Evolutionary conservation across 2,329 filamentous ascomycete species (phyloP).

Genomic region (Botryosphaeria dothidea): DNA sequence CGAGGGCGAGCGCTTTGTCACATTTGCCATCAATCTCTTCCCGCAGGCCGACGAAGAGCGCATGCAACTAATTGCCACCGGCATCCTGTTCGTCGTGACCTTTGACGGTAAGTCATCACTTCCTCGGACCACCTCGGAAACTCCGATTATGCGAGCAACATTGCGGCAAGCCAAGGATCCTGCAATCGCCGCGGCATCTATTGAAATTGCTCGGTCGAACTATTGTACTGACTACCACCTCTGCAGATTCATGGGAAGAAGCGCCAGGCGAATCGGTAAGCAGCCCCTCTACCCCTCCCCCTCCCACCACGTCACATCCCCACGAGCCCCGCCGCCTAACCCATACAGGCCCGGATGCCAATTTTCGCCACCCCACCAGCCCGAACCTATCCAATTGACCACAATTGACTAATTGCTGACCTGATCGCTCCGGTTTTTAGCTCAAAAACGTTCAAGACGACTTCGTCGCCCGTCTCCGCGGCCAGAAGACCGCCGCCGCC

Average conservation of each 20-base stretch:
- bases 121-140: not conserved
- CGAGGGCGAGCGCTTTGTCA: conserved; percentile 7
- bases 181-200: too few species aligned
- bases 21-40: conserved; percentile 4
- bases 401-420: too few species aligned
- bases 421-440: not conserved
- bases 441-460: conserved; percentile 7
- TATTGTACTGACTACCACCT: not conserved
- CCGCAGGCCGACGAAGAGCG: not conserved
- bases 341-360: too few species aligned
- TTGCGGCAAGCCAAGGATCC: too few species aligned
- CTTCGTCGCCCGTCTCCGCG: conserved; percentile 2
- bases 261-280: not conserved
- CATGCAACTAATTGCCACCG: not conserved
- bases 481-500: not conserved
- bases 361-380: not conserved
- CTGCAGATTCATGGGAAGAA: conserved; percentile 2
- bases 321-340: not conserved
- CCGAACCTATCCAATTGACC: not conserved
- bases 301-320: not conserved
- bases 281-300: not conserved
- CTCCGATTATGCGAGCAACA: too few species aligned
- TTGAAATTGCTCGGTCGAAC: not conserved
- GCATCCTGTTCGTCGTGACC: not conserved
- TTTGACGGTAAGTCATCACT: not conserved